Evolutionary conservation across 1,284 basidiomycete genomes (phyloP), one percentile per base, ranked within the genome.

Genomic region (Ceratobasidium sp.): DNA sequence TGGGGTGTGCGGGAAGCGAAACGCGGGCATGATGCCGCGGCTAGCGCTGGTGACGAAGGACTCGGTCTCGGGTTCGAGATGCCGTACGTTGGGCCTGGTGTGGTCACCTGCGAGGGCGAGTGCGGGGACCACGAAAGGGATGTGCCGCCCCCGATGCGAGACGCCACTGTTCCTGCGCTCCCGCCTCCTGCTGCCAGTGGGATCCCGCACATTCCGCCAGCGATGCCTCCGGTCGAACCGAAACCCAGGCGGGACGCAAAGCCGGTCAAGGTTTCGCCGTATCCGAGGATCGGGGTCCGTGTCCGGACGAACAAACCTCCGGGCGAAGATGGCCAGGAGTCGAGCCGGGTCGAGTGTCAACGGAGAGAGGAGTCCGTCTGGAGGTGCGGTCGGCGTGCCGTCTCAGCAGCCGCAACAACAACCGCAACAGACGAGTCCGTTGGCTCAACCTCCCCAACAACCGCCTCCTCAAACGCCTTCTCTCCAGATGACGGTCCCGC

Each of bases 11-110:
- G 21, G 34, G 36, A 70, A 67, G 23, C 64, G 48, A 34, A 46
- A 32, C 52, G 39, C 23, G 53, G 41, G 36, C 21, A 23, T 26
- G 39, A 48, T 26, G 53, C n/a, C n/a, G n/a, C 57, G 5, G 57
- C 57, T 23, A 34, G 71, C 50, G 1, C 76, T 79, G 26, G 82
- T 83, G 81, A 80, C 88, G 76, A 89, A 88, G 77, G 78, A 23
- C 52, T 79, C 28, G 76, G 76, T 12, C 76, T 78, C 16, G 81
- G 81, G 55, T 86, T 86, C 75, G 81, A 83, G 72, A 77, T 87
- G 12, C 85, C 85, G 6, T 87, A 83, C 74, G 82, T 85, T 34
- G 81, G 83, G 18, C 77, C 78, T 0, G 80, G 82, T 0, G 82
- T 85, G 10, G 76, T 72, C 9, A 75, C 74, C 2, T 61, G 59